These are phyloP conservation scores for Fusarium sp. DNA, from an alignment of 2,329 filamentous ascomycete genomes.

Conservation along the genomic window DNA sequence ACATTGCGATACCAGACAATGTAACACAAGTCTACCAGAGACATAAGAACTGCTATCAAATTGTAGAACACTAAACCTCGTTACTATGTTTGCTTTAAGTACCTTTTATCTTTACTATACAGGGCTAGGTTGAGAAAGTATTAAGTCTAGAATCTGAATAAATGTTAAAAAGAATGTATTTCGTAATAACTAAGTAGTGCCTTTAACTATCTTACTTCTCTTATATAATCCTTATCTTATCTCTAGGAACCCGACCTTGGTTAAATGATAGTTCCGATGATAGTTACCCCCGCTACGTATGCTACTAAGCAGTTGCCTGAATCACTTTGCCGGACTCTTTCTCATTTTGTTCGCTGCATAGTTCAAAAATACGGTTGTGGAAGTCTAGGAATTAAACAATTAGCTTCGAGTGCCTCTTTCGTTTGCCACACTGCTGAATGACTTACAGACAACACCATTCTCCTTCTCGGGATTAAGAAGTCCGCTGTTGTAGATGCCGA, in stretches of 20 bases:
- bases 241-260: no score
- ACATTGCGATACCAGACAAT: background rate
- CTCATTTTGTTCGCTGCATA: conserved; percentile 24
- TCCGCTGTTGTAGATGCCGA: conserved; percentile 65
- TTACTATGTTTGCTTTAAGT: background rate
- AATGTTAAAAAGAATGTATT: background rate
- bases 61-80: background rate
- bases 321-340: background rate
- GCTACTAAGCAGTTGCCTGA: background rate
- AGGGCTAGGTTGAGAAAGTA: no score
- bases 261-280: background rate
- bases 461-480: conserved; percentile 67
- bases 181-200: background rate
- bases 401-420: background rate
- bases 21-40: background rate
- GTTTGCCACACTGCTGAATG: background rate
- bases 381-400: conserved; percentile 16
- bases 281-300: background rate
- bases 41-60: background rate
- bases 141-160: background rate
- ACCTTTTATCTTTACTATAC: background rate
- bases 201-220: background rate
- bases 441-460: conserved; percentile 57
- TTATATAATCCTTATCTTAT: background rate
- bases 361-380: conserved; percentile 23